phyloP scores from a whole-genome alignment of 2,329 filamentous ascomycete genomes.

The Alternaria gansuensis region DNA sequence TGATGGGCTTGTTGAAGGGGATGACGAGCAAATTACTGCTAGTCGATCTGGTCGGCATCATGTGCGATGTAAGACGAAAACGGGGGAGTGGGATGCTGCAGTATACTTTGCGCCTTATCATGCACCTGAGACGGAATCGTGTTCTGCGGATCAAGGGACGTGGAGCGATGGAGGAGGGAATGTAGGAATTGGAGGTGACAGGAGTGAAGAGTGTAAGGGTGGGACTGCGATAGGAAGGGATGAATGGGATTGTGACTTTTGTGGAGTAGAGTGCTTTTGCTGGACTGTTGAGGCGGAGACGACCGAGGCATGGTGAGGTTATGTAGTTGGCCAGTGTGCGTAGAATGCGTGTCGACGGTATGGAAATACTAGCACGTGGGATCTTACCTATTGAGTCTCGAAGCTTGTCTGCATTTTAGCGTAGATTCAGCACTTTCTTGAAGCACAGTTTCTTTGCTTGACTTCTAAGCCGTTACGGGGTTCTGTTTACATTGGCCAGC shows the following conservation, averaged over 20 bases:
- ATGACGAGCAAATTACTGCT: no score
- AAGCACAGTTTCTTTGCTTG: background rate
- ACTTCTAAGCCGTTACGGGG: background rate
- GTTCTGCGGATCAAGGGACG: background rate
- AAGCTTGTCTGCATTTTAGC: no score
- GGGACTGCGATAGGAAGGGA: background rate
- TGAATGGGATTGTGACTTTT: conserved; percentile 31
- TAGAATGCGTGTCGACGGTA: background rate
- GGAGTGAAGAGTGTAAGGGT: rapidly evolving
- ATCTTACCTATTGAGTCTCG: background rate
- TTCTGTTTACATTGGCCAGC: background rate
- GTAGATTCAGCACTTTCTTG: background rate
- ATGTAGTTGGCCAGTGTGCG: background rate
- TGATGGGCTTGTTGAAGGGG: no score
- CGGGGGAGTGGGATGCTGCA: background rate
- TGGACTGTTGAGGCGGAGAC: background rate
- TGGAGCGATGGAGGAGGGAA: no score
- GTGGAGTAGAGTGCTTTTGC: conserved; percentile 33
- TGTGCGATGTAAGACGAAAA: background rate
- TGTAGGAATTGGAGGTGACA: background rate
- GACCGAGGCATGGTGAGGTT: background rate
- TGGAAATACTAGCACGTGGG: background rate
- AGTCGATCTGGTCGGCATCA: no score
- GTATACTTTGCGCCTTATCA: conserved; percentile 6
- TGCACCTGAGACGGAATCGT: background rate